Conservation (phyloP, 2,329 filamentous ascomycete genomes). For the Apiospora pterosperma region DNA sequence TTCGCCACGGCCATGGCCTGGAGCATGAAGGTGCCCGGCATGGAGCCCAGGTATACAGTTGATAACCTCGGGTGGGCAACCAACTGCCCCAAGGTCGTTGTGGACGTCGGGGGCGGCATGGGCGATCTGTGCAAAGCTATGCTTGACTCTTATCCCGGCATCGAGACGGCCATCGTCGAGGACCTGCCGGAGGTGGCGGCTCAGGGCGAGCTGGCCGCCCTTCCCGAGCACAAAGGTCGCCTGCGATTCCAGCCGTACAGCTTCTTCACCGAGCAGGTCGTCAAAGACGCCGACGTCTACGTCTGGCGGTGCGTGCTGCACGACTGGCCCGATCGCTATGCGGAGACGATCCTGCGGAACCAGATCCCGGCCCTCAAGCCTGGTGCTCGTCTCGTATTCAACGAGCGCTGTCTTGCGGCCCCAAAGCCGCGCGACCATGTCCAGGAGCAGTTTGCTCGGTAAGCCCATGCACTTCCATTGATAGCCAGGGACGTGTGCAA, state of each 20-base stretch:
- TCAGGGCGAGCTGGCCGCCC: background rate
- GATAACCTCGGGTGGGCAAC: constrained; percentile 10
- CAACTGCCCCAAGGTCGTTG: constrained; percentile 12
- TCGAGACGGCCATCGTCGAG: constrained; percentile 13
- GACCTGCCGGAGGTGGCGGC: constrained; percentile 12
- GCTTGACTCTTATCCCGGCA: constrained; percentile 7
- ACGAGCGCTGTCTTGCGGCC: constrained; percentile 12
- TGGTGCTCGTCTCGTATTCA: constrained; percentile 12
- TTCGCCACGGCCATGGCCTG: constrained; percentile 15
- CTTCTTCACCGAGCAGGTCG: constrained; percentile 2
- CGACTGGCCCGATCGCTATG: constrained; percentile 1
- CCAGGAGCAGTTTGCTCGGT: constrained; percentile 10
- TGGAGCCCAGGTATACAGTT: constrained; percentile 10
- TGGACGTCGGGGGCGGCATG: constrained; percentile 14
- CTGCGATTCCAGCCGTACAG: background rate
- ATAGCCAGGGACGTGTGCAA: too few relatives aligned
- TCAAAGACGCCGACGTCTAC: constrained; percentile 8
- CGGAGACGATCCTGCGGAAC: background rate
- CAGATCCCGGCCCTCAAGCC: constrained; percentile 7
- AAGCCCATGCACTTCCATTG: background rate
- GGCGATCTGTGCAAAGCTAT: constrained; percentile 12
- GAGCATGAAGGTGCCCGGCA: constrained; percentile 12
- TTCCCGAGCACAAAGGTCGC: constrained; percentile 6
- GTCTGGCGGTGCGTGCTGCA: constrained; percentile 3
- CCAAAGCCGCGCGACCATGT: constrained; percentile 8